phyloP scores from a whole-genome alignment of 768 basidiomycete species.

The Kwoniella sp. region DNA sequence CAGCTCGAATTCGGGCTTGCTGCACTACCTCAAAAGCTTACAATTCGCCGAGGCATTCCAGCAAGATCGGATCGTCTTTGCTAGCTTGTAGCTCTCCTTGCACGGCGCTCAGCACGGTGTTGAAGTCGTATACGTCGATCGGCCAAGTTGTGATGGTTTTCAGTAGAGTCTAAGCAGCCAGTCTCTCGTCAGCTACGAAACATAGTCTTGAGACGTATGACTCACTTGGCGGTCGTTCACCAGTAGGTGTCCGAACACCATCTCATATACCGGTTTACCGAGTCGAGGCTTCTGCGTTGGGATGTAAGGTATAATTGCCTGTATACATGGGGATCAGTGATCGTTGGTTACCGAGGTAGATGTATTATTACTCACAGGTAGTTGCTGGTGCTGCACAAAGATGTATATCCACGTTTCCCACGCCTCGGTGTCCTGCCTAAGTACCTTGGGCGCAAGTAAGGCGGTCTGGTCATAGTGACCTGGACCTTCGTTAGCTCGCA shows the following conservation, averaged over 20 bases:
- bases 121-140: slow-evolving; percentile 77
- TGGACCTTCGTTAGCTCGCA: slow-evolving; percentile 29
- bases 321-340: background rate
- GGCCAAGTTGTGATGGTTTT: slow-evolving; percentile 85
- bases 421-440: slow-evolving; percentile 68
- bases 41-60: slow-evolving; percentile 93
- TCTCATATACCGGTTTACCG: slow-evolving; percentile 82
- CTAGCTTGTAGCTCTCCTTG: slow-evolving; percentile 68
- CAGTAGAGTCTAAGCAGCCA: slow-evolving; percentile 60
- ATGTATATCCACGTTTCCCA: slow-evolving; percentile 96
- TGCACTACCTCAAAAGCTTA: no score
- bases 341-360: no score
- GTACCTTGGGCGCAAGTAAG: slow-evolving; percentile 73
- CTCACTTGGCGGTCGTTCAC: slow-evolving; percentile 68
- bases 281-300: slow-evolving; percentile 78
- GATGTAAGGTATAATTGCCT: slow-evolving; percentile 84
- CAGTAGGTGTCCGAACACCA: slow-evolving; percentile 84
- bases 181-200: background rate
- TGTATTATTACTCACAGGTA: slow-evolving; percentile 61
- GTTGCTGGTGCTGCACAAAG: slow-evolving; percentile 73
- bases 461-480: slow-evolving; percentile 75
- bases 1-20: no score
- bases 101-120: slow-evolving; percentile 82
- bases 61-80: slow-evolving; percentile 63
- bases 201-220: background rate